phyloP scores from a whole-genome alignment of 352 stramenopile genomes.

The Phytopythium vexans region DNA sequence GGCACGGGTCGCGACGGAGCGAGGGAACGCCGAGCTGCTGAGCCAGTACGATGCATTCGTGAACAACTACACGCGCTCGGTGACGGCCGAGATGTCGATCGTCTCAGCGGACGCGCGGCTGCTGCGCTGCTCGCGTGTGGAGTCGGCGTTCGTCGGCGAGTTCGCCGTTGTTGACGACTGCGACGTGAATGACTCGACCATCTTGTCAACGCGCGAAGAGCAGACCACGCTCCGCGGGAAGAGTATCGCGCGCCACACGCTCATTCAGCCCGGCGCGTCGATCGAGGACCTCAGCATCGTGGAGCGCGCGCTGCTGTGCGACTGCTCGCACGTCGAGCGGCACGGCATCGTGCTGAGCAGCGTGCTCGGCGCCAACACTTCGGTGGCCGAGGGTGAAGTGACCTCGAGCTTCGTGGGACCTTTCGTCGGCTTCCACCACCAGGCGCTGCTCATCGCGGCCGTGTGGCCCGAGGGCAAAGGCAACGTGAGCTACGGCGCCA shows the following conservation, averaged over 20 bases:
- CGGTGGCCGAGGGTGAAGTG: slow-evolving; percentile 87
- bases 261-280: slow-evolving; percentile 70
- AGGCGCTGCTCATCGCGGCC: slow-evolving; percentile 89
- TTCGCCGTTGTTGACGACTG: slow-evolving; percentile 58
- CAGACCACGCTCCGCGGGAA: slow-evolving; percentile 43
- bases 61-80: slow-evolving; percentile 38
- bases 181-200: slow-evolving; percentile 49
- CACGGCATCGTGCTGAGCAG: slow-evolving; percentile 86
- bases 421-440: slow-evolving; percentile 95
- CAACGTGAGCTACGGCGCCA: slow-evolving; percentile 93
- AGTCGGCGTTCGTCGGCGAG: slow-evolving; percentile 62
- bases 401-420: slow-evolving; percentile 90
- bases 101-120: slow-evolving; percentile 48
- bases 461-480: slow-evolving; percentile 92
- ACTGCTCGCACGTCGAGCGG: slow-evolving; percentile 72
- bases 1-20: slow-evolving; percentile 32
- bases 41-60: slow-evolving; percentile 47
- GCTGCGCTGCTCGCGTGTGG: slow-evolving; percentile 56
- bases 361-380: slow-evolving; percentile 84
- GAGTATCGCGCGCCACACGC: slow-evolving; percentile 55
- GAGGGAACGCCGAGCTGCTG: slow-evolving; percentile 37
- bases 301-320: slow-evolving; percentile 66
- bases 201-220: slow-evolving; percentile 64
- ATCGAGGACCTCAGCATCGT: slow-evolving; percentile 71
- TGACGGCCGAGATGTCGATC: slow-evolving; percentile 50